Conservation (phyloP, 352 stramenopile genomes). For the Phytophthora sojae region DNA sequence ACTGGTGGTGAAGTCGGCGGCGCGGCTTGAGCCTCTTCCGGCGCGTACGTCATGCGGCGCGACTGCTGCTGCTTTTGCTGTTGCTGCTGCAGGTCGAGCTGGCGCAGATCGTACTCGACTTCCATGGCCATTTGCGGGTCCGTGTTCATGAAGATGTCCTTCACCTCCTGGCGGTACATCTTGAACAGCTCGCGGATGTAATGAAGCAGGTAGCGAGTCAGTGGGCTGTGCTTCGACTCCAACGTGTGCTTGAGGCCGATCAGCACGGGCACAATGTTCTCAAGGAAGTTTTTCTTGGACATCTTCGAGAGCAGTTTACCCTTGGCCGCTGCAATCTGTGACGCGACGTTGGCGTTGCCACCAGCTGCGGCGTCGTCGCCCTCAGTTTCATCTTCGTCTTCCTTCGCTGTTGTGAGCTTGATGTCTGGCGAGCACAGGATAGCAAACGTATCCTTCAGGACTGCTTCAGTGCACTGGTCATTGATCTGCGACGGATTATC, state of each 20-base stretch:
- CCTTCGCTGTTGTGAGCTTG: conserved; percentile 71
- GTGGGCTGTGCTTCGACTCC: conserved; percentile 92
- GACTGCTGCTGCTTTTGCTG: conserved; percentile 48
- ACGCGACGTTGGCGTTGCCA: conserved; percentile 56
- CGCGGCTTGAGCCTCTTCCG: conserved; percentile 13
- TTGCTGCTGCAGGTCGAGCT: conserved; percentile 75
- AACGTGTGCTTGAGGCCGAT: conserved; percentile 96
- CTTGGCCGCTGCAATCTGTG: conserved; percentile 90
- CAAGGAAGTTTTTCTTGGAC: conserved; percentile 97
- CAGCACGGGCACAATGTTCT: conserved; percentile 97
- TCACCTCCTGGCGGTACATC: conserved; percentile 93
- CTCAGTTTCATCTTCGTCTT: conserved; percentile 63
- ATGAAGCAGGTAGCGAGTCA: conserved; percentile 94
- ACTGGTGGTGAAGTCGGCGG: conserved; percentile 23
- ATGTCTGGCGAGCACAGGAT: conserved; percentile 90
- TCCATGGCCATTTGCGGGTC: conserved; percentile 96
- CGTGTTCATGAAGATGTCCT: conserved; percentile 91
- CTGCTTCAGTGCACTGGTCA: conserved; percentile 88
- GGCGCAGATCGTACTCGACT: conserved; percentile 95
- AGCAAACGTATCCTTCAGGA: conserved; percentile 89
- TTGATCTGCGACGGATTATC: conserved; percentile 80
- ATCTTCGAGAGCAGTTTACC: conserved; percentile 95
- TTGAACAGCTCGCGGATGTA: conserved; percentile 96
- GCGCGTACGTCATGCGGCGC: conserved; percentile 26
- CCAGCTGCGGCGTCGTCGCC: conserved; percentile 64